phyloP scores from a whole-genome alignment of 495 filamentous ascomycete species.

The Lasiosphaeria hispida region DNA sequence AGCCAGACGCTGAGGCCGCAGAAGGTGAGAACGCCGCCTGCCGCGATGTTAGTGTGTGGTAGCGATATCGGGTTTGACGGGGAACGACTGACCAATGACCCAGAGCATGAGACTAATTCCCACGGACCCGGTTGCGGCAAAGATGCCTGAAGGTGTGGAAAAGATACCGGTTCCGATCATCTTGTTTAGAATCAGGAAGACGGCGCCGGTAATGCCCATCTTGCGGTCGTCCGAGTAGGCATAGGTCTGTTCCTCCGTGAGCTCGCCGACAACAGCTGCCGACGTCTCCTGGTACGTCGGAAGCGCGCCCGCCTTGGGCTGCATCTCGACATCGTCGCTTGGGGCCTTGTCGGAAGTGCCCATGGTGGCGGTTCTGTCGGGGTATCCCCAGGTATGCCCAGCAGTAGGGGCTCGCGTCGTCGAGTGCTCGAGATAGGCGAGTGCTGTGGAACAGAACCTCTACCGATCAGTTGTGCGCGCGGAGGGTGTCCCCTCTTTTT shows the following conservation, averaged over 20 bases:
- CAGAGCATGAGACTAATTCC: constrained; percentile 33
- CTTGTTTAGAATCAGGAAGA: constrained; percentile 55
- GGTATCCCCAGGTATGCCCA: background rate
- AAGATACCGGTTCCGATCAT: constrained; percentile 59
- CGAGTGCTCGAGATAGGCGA: background rate
- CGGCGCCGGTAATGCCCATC: constrained; percentile 50
- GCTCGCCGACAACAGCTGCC: constrained; percentile 19
- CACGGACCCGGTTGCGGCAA: constrained; percentile 42
- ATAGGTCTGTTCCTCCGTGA: constrained; percentile 39
- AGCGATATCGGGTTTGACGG: background rate
- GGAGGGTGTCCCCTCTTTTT: background rate
- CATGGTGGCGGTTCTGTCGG: constrained; percentile 13
- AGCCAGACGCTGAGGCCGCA: constrained; percentile 28
- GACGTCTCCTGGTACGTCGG: constrained; percentile 10
- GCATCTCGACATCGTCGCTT: constrained; percentile 14
- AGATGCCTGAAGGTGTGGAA: constrained; percentile 50
- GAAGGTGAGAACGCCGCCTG: constrained; percentile 32
- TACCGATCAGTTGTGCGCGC: background rate
- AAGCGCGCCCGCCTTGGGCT: background rate
- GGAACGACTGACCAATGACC: constrained; percentile 30
- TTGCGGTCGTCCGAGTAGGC: constrained; percentile 48
- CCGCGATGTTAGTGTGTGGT: background rate
- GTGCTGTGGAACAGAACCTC: background rate
- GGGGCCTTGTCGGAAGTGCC: constrained; percentile 18
- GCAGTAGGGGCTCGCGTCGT: no score